phyloP scores from a whole-genome alignment of 1,139 yeast species.

The Debaryomyces udenii region DNA sequence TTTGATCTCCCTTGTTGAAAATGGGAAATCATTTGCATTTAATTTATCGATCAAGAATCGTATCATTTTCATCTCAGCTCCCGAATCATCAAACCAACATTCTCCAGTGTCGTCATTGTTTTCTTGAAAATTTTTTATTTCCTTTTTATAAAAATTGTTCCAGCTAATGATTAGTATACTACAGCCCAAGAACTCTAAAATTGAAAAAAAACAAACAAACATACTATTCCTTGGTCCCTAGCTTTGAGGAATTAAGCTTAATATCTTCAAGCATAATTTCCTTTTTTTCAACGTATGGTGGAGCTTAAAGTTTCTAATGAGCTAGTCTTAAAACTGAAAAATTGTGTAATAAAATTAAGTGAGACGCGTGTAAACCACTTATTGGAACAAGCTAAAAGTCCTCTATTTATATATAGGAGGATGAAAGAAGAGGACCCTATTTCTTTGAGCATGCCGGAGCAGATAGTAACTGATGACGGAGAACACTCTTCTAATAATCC shows the following conservation, averaged over 20 bases:
- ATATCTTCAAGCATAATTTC: slow-evolving; percentile 49
- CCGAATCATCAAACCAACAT: slow-evolving; percentile 93
- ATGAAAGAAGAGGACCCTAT: not conserved
- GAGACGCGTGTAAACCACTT: slow-evolving; percentile 9
- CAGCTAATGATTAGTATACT: slow-evolving; percentile 52
- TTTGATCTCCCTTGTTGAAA: slow-evolving; percentile 34
- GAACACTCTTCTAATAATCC: not conserved
- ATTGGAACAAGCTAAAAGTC: too few species aligned
- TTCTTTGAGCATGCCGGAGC: not conserved
- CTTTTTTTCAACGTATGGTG: too few species aligned
- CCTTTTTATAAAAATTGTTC: slow-evolving; percentile 83
- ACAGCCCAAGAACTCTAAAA: not conserved
- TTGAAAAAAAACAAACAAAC: slow-evolving; percentile 24
- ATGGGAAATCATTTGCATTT: slow-evolving; percentile 27
- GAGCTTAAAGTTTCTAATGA: too few species aligned
- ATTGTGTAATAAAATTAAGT: not conserved
- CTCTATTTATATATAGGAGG: not conserved
- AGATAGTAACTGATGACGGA: not conserved
- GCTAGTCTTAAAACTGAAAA: slow-evolving; percentile 9
- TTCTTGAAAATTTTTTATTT: slow-evolving; percentile 66
- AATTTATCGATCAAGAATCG: slow-evolving; percentile 53
- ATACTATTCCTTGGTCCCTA: slow-evolving; percentile 78
- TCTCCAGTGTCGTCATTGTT: slow-evolving; percentile 90
- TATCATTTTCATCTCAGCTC: slow-evolving; percentile 83
- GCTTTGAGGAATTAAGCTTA: slow-evolving; percentile 64